Evolutionary conservation across 805 yeast species (phyloP), one percentile per base, ranked within the genome.

Genomic region (Metschnikowia cubensis): DNA sequence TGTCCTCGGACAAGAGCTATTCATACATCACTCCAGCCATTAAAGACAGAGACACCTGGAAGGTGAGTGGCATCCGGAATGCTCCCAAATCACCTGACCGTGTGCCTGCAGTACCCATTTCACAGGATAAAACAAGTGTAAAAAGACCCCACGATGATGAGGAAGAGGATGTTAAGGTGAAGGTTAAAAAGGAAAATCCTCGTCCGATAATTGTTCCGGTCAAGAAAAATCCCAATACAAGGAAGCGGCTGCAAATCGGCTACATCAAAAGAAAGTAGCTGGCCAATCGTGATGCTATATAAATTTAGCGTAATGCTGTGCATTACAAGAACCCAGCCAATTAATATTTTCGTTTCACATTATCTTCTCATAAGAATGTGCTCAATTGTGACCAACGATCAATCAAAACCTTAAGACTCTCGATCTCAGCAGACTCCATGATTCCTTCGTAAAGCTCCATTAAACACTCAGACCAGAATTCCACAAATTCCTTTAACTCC

Each of bases 401-500:
- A 0, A 48, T 35, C 25, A 61, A 45, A n/a, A 50, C 17, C 37
- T 20, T 32, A 35, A 61, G 50, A 5, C 74, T 69, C 10, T 53
- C 45, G 21, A 59, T 55, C 37, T 52, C 51, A 11, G 29, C 29
- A 15, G 13, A 33, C 3, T 35, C 31, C 56, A 52, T 50, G 10
- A 31, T 33, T 11, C 35, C 41, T 20, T 43, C 49, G 44, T 55
- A 55, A 11, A 55, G 41, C 41, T 38, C 67, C 2, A 58, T 53
- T 40, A 84, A 62, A 0, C 79, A 67, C 2, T 66, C 62, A 2
- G 64, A 51, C 91, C 91, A 86, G 57, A 80, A 80, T 2, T 64
- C 66, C 4, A 73, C 63, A 55, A 84, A 82, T 11, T 62, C 66
- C 2, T 42, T 45, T 31, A 81, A 58, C 8, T 59, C 60, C 33